Conservation (phyloP, 192 early-diverging fungal genomes). For the Chytriomyces hyalinus region DNA sequence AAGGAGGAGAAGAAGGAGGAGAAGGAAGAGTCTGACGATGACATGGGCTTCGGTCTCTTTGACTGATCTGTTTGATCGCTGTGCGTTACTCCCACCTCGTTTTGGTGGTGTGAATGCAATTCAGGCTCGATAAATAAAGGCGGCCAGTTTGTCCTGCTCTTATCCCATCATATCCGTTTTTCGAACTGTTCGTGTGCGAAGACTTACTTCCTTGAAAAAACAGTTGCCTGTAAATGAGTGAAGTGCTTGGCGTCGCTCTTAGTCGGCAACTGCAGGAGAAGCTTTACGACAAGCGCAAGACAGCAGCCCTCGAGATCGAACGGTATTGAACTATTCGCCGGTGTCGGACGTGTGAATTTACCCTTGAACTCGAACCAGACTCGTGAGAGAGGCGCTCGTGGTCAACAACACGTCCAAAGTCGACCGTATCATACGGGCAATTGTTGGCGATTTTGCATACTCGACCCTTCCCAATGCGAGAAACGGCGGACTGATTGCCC, state of each 20-base stretch:
- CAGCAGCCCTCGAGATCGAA: conserved; percentile 90
- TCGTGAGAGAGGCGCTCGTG: conserved; percentile 44
- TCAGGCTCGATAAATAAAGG: no score
- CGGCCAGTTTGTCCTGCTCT: no score
- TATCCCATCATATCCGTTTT: no score
- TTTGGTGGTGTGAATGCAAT: no score
- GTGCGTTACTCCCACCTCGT: no score
- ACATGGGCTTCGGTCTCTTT: conserved; percentile 58
- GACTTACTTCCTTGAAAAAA: no score
- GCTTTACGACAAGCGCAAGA: conserved; percentile 93
- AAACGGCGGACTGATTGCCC: conserved; percentile 92
- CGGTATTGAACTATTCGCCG: conserved; percentile 46
- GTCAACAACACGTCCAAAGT: conserved; percentile 56
- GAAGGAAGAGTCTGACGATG: conserved; percentile 60
- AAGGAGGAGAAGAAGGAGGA: conserved; percentile 58
- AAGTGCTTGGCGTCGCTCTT: conserved; percentile 21
- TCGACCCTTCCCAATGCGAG: conserved; percentile 82
- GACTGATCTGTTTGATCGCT: conserved; percentile 4
- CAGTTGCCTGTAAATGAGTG: not conserved
- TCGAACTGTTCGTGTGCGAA: no score
- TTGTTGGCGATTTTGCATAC: conserved; percentile 89
- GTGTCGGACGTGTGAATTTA: not conserved
- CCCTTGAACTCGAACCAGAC: conserved; percentile 19
- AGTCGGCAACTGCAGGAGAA: conserved; percentile 62
- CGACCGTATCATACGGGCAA: conserved; percentile 71